Conservation (phyloP, 1,284 basidiomycete species). For the Inonotus hispidus region DNA sequence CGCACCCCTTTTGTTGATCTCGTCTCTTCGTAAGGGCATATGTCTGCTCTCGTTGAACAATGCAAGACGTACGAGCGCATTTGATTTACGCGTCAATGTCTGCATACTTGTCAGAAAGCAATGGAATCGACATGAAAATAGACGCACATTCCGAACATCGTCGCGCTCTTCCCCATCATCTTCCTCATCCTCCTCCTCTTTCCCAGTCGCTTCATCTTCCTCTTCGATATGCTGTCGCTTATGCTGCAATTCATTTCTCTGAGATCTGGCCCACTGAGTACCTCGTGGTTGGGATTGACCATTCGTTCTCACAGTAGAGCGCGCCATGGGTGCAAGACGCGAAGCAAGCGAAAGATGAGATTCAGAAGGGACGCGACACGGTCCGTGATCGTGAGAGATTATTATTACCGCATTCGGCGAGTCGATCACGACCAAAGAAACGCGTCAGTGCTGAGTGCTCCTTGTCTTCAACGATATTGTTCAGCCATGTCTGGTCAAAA, state of each 20-base stretch:
- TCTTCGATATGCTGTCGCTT: constrained; percentile 14
- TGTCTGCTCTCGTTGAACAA: constrained; percentile 66
- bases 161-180: constrained; percentile 24
- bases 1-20: constrained; percentile 72
- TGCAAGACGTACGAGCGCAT: constrained; percentile 65
- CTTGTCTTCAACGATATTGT: background rate
- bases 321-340: constrained; percentile 1
- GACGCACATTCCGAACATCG: constrained; percentile 19
- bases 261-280: constrained; percentile 6
- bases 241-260: constrained; percentile 7
- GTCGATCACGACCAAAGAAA: background rate
- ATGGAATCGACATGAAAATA: background rate
- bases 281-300: constrained; percentile 8
- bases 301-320: constrained; percentile 4
- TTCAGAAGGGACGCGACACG: background rate
- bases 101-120: constrained; percentile 25
- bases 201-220: constrained; percentile 24
- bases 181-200: constrained; percentile 30
- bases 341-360: background rate
- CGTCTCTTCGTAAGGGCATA: constrained; percentile 57
- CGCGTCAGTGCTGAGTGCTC: constrained; percentile 1
- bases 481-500: constrained; percentile 13
- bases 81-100: constrained; percentile 54
- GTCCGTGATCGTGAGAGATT: background rate
- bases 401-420: background rate